These are phyloP conservation scores for Clarireedia hainanense DNA, from an alignment of 2,329 filamentous ascomycete species.

Conservation along the genomic window DNA sequence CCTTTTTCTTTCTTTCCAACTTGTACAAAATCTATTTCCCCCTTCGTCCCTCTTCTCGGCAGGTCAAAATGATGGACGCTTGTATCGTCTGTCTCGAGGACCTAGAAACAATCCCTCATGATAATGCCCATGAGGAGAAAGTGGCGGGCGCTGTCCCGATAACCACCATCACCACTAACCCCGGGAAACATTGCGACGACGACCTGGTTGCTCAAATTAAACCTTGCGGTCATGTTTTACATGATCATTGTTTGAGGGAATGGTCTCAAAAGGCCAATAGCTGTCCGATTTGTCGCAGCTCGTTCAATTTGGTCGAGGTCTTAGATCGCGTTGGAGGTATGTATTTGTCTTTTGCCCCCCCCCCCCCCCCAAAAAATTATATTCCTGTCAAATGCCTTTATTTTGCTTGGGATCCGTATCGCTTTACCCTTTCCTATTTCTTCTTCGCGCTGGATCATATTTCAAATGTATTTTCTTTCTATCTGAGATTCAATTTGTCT, in stretches of 20 bases:
- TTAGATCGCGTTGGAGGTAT: slow-evolving; percentile 73
- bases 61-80: slow-evolving; percentile 45
- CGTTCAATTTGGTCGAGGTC: slow-evolving; percentile 85
- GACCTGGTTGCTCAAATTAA: slow-evolving; percentile 48
- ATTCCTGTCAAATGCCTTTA: background rate
- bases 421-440: background rate
- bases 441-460: background rate
- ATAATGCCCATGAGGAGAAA: slow-evolving; percentile 16
- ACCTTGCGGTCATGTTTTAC: slow-evolving; percentile 84
- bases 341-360: slow-evolving; percentile 28
- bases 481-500: too few species aligned
- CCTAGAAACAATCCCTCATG: slow-evolving; percentile 32
- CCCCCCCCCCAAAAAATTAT: background rate
- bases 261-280: slow-evolving; percentile 98
- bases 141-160: slow-evolving; percentile 18
- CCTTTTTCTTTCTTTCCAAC: background rate
- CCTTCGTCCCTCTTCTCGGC: background rate
- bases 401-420: background rate
- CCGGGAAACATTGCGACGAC: slow-evolving; percentile 16
- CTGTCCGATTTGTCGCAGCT: slow-evolving; percentile 90
- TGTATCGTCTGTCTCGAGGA: slow-evolving; percentile 64
- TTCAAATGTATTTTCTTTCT: too few species aligned
- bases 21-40: background rate
- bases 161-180: slow-evolving; percentile 17
- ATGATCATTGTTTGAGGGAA: slow-evolving; percentile 84